Conservation (phyloP, 192 early-diverging fungal species). For the Dimargaris verticillata region DNA sequence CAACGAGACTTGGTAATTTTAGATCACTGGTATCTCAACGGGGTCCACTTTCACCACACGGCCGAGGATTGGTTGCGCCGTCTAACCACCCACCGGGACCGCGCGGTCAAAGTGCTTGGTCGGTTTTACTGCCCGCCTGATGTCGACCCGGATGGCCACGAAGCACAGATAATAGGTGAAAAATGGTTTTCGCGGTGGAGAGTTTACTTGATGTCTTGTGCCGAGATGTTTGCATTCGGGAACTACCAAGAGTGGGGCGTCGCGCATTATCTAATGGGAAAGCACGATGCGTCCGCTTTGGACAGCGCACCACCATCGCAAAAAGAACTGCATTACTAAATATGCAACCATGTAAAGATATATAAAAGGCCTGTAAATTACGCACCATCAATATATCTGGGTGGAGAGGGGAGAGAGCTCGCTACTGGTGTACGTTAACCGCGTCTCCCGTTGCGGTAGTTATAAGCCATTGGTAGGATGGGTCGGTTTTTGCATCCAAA, state of each 20-base stretch:
- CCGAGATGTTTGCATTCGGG: conserved; percentile 37
- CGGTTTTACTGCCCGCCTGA: conserved; percentile 1
- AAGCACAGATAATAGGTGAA: not conserved
- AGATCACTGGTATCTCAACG: conserved; percentile 43
- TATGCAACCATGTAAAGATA: too few relatives aligned
- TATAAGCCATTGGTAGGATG: too few relatives aligned
- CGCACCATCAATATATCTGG: too few relatives aligned
- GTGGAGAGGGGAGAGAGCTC: too few relatives aligned
- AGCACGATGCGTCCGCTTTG: not conserved
- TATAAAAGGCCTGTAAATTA: too few relatives aligned
- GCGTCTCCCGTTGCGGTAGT: too few relatives aligned
- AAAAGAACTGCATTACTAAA: too few relatives aligned
- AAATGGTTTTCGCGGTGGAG: conserved; percentile 46
- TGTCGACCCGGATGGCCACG: not conserved
- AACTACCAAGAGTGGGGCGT: conserved; percentile 42
- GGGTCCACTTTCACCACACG: conserved; percentile 38
- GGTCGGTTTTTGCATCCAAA: too few relatives aligned
- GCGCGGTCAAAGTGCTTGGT: not conserved
- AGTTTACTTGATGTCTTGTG: conserved; percentile 37
- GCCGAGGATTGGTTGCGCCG: conserved; percentile 33
- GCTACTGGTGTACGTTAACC: too few relatives aligned
- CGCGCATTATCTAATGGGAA: conserved; percentile 46
- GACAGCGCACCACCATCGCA: not conserved
- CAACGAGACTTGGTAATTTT: conserved; percentile 33
- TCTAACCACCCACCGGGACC: conserved; percentile 21